Evolutionary conservation across 2,329 filamentous ascomycete genomes (phyloP), one percentile per base, ranked within the genome.

Genomic region (Alternaria consortialis): DNA sequence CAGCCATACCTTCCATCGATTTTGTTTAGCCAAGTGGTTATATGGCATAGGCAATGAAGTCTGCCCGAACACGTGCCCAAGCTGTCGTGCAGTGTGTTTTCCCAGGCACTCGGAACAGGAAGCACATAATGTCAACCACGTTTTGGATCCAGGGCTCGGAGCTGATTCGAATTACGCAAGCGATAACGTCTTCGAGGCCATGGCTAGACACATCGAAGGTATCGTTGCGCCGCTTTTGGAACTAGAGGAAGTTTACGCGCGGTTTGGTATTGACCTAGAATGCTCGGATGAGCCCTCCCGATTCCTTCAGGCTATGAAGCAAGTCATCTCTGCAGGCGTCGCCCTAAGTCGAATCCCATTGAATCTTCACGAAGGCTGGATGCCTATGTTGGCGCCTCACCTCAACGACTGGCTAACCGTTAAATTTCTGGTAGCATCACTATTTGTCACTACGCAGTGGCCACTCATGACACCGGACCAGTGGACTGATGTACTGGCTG

Each of bases 71-170:
- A 50, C 46, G 15, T 50, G 46, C 4, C 46, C 46, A 37, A n/a
- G 20, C 46, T 50, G 46, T 50, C 46, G 46, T 50, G 46, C 46
- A 27, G 46, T 50, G 23, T 50, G 46, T 12, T 50, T 36, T 17
- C 20, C 34, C 20, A 23, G 0, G 5, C 20, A 34, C 17, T 23
- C 20, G 13, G 20, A 37, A 34, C 32, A 31, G 46, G 32, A 5
- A 50, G 8, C 20, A 31, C 31, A 34, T 9, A 25, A 25, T 37
- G 12, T 36, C 17, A 17, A 48, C 31, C 7, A 34, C 31, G 31
- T 12, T 11, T 25, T 34, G 2, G 20, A n/a, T 25, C 20, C 46
- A 2, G 31, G 17, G 7, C 31, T 48, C 32, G 17, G 31, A 17
- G 20, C 2, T 36, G 46, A 25, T 15, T 36, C 31, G 13, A 20